These are phyloP conservation scores for Sclerotinia minor DNA, from an alignment of 2,329 filamentous ascomycete species.

Conservation along the genomic window DNA sequence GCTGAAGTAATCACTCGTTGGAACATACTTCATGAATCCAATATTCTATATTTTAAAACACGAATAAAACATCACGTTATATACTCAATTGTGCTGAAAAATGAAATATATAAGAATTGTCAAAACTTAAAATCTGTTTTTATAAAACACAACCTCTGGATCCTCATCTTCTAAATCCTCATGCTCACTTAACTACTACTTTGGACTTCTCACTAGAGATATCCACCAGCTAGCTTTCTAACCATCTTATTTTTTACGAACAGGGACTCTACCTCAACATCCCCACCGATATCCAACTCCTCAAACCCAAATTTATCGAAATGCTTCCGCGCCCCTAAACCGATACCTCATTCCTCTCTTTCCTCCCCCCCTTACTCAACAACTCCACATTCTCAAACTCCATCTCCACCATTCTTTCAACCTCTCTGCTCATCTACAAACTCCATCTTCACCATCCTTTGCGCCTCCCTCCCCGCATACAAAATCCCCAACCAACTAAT, in stretches of 20 bases:
- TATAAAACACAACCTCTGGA: conserved; percentile 13
- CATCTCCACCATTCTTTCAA: neutral
- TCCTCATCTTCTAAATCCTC: conserved; percentile 21
- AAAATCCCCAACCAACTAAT: conserved; percentile 15
- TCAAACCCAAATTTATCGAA: neutral
- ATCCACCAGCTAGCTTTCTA: neutral
- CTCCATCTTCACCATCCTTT: too few relatives aligned
- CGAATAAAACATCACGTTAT: too few relatives aligned
- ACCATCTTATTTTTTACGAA: neutral
- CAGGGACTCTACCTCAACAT: neutral
- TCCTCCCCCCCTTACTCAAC: neutral
- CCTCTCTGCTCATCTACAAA: too few relatives aligned
- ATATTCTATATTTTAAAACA: too few relatives aligned
- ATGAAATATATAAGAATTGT: too few relatives aligned
- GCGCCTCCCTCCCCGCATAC: too few relatives aligned
- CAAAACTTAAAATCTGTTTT: too few relatives aligned
- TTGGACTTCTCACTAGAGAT: too few relatives aligned
- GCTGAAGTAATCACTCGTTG: too few relatives aligned
- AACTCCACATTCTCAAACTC: conserved; percentile 17
- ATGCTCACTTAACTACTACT: neutral
- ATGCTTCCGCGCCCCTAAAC: too few relatives aligned
- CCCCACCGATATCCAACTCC: neutral
- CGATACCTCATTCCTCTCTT: neutral
- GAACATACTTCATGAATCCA: too few relatives aligned
- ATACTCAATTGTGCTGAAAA: too few relatives aligned